Base-by-base conservation (phyloP, 495 filamentous ascomycete genomes). In the Thermochaetoides thermophila region DNA sequence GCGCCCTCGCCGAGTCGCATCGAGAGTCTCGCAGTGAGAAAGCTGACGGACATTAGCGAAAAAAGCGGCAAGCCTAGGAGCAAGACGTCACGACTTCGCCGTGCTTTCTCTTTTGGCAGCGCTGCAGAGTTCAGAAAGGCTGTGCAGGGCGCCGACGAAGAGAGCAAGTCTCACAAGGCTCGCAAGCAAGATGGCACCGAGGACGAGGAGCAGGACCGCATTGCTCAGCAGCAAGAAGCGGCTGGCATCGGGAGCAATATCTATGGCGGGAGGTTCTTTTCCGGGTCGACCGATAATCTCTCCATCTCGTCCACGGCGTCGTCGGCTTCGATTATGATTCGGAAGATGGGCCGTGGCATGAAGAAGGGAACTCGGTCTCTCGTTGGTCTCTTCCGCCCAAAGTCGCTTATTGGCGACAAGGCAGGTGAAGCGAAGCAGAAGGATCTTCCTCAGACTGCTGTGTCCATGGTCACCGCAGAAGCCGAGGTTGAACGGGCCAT, bases 261-360 rank as follows among this genome's bases (percentile, higher is more conserved):
- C 44, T 99, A 99, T 56, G 84, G 86, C 17, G 84, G 89, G 42
- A 74, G 77, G 40, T 71, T 87, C 38, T 95, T 95, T 54, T 68
- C 76, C 15, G 81, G 84, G 16, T 97, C 89, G 18, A 96, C 85
- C 6, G 89, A 99, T 59, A 94, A 96, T 39, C 54, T 99, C 11
- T 96, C 91, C 3, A 84, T 99, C 34, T 95, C 87, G 4, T 96
- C 91, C 9, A 96, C 89, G 12, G 89, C 89, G 18, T 96, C 91
- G 5, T 99, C 89, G 14, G 89, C 89, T 16, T 96, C 91, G 22
- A 78, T 99, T 42, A 99, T 99, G 89, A 86, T 99, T 48, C 75
- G 89, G 18, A 99, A 99, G 65, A 96, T 99, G 91, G 91, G 89
- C 45, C 81, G 83, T 39, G 86, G 91, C 14, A 79, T 95, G 77